Evolutionary conservation across 345 rosid genomes (phyloP), one percentile per base, ranked within the genome.

Genomic region (Firmiana major): DNA sequence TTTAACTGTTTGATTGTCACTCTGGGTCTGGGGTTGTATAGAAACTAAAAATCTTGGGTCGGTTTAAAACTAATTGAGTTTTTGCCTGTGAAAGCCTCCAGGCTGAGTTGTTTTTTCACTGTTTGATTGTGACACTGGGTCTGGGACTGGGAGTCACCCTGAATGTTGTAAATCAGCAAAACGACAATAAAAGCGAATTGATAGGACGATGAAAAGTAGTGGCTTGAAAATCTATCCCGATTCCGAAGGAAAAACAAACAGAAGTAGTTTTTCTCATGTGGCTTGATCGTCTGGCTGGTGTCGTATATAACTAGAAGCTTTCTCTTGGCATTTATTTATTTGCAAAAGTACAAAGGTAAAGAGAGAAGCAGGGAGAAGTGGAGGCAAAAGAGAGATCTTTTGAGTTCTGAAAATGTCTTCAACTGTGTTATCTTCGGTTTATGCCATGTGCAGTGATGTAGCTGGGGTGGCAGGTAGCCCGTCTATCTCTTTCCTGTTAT

Each of bases 381-480:
- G 3, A 8, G 1, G 21, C 7, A 11, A 28, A 17, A 26, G 0
- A 42, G 13, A 38, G 8, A 49, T 42, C 0, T 26, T 31, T 73
- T 34, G 70, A 9, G 38, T 7, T 74, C 45, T 49, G 22, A 0
- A 68, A 67, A 84, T 84, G 89, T 5, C 70, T 65, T 76, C 82
- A 12, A 8, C 67, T 58, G 81, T 26, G 55, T 21, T 74, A 13
- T 72, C 81, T 77, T 42, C 87, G 8, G 59, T 80, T 53, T 78
- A 67, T 75, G 74, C 75, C 43, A 81, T 78, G 10, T 86, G 78
- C 84, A 77, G 90, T 62, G 84, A 81, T 81, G 85, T 81, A 74
- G 82, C 85, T 79, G 92, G 92, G 72, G 19, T 89, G 78, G 84
- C 92, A 21, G 92, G 92, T 89, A 80, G 60, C 48, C 19, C 40